Evolutionary conservation across 108 stramenopile genomes (phyloP).

Genomic region (Chaetoceros muelleri): DNA sequence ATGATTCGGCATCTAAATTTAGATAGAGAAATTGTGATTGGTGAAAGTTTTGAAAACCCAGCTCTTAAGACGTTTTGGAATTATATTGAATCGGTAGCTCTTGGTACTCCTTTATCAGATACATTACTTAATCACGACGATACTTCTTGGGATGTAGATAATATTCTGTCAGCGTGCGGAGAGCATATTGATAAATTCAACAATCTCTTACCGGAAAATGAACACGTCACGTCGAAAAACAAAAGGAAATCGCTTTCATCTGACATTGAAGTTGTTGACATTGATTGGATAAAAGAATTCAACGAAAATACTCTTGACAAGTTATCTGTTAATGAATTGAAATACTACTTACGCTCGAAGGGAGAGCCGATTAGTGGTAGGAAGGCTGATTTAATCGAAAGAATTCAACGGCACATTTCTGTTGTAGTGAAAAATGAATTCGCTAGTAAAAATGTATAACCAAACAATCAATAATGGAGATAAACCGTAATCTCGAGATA

Average conservation of each 20-base stretch:
- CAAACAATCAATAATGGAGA: too few species aligned
- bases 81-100: slow-evolving; percentile 51
- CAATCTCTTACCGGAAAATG: slow-evolving; percentile 37
- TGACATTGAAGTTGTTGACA: slow-evolving; percentile 24
- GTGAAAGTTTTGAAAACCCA: slow-evolving; percentile 56
- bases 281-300: slow-evolving; percentile 49
- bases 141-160: slow-evolving; percentile 23
- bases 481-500: not conserved
- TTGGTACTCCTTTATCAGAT: slow-evolving; percentile 24
- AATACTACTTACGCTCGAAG: slow-evolving; percentile 45
- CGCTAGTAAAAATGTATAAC: not conserved
- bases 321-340: slow-evolving; percentile 34
- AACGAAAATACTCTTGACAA: slow-evolving; percentile 19
- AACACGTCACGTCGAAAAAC: slow-evolving; percentile 9
- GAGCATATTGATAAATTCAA: slow-evolving; percentile 41
- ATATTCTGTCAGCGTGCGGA: slow-evolving; percentile 22
- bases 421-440: not conserved
- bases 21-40: slow-evolving; percentile 13
- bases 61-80: slow-evolving; percentile 48
- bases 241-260: slow-evolving; percentile 26
- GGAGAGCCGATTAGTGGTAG: slow-evolving; percentile 44
- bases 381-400: slow-evolving; percentile 41
- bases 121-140: slow-evolving; percentile 16
- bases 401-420: slow-evolving; percentile 13
- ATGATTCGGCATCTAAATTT: slow-evolving; percentile 33